Evolutionary conservation across 192 early-diverging fungal genomes (phyloP), one percentile per base, ranked within the genome.

Genomic region (Mortierella alpina): DNA sequence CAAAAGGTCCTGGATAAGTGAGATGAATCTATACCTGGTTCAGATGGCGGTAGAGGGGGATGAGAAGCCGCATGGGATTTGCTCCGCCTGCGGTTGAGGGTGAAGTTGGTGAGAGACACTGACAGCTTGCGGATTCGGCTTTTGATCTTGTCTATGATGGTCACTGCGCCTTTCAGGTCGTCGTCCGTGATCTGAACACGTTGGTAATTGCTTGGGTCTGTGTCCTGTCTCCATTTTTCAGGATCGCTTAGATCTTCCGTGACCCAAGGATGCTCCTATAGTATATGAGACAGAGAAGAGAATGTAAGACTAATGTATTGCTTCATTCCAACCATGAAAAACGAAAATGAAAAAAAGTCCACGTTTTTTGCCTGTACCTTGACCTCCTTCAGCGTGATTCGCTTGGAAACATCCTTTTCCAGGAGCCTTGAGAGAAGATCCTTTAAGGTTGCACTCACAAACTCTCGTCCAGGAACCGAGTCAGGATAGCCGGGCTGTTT

Each of bases 311-410:
- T 39, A 65, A 3, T 15, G 48, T 53, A 12, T 14, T 53, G 31
- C 13, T 11, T 11, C 11, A 14, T 41, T 13, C 31, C 54, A 20
- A 31, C 31, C 31, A 31, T 31, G 31, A 31, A 31, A 31, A 31
- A 31, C 3, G 31, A 31, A 31, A 51, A 12, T 4, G 50, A 51
- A 51, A 15, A 51, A n/a, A 51, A 15, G n/a, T 57, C 1, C 22
- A 57, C 22, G 6, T 57, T 11, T 57, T 5, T 3, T 31, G 7
- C 10, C 31, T 1, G 22, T 78, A 85, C 84, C 87, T 96, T 96
- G 46, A 98, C 92, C 77, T 96, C 91, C 23, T 93, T 90, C 55
- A 99, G 85, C 5, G 93, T 94, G 31, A 98, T 95, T 11, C 97
- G 88, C 46, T 87, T 89, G 17, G 75, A 65, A 52, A 95, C 93